A percentile compares a stretch with the other conserved stretches of the same genome.
Conservation (phyloP, 2,329 filamentous ascomycete genomes). For the Corinectria fuckeliana region DNA sequence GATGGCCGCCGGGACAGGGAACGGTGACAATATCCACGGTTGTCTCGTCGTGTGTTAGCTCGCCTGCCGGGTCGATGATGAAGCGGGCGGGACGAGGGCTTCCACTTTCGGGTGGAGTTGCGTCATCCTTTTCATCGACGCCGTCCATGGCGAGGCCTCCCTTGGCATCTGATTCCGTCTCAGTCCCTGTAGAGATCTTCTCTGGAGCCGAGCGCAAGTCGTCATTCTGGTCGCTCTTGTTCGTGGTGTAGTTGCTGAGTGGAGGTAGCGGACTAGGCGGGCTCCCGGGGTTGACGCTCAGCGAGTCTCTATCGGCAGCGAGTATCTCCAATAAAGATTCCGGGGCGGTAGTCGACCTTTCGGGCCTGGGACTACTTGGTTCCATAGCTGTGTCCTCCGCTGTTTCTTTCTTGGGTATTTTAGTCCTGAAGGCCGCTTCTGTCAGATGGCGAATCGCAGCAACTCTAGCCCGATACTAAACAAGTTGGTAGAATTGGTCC, state of each 20-base stretch:
- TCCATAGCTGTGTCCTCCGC: slow-evolving; percentile 26
- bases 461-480: background rate
- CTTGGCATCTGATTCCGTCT: background rate
- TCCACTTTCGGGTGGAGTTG: background rate
- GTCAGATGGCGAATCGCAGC: background rate
- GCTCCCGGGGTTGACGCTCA: slow-evolving; percentile 38
- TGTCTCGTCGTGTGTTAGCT: slow-evolving; percentile 56
- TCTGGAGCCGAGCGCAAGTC: background rate
- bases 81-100: slow-evolving; percentile 35
- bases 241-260: slow-evolving; percentile 25
- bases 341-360: slow-evolving; percentile 2
- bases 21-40: slow-evolving; percentile 61
- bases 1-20: slow-evolving; percentile 60
- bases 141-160: background rate
- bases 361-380: slow-evolving; percentile 13
- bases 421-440: background rate
- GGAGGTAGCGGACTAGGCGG: slow-evolving; percentile 32
- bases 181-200: slow-evolving; percentile 3
- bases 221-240: slow-evolving; percentile 5
- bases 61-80: slow-evolving; percentile 44
- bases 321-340: slow-evolving; percentile 13
- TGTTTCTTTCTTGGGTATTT: background rate
- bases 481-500: background rate
- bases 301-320: slow-evolving; percentile 35
- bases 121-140: slow-evolving; percentile 5